A percentile compares a stretch with the other conserved stretches of the same genome.
phyloP scores from a whole-genome alignment of 2,329 filamentous ascomycete genomes.

The Parafenestella ontariensis region DNA sequence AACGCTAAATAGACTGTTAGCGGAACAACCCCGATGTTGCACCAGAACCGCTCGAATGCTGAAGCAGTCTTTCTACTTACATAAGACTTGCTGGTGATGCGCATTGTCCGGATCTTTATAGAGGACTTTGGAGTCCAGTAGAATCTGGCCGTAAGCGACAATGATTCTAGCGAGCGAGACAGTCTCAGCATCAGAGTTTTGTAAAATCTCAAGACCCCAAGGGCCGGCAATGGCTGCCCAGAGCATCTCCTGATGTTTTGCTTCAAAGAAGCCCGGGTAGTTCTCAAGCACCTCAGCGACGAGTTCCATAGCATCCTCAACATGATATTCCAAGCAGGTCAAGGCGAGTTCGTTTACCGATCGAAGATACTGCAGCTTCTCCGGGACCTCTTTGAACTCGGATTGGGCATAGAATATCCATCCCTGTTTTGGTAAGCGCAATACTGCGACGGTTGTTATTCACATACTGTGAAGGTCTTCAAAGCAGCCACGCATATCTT shows the following conservation, averaged over 20 bases:
- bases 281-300: slow-evolving; percentile 46
- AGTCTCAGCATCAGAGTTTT: slow-evolving; percentile 45
- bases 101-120: slow-evolving; percentile 58
- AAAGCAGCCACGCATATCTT: slow-evolving; percentile 44
- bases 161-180: slow-evolving; percentile 45
- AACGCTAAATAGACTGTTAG: slow-evolving; percentile 43
- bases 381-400: slow-evolving; percentile 63
- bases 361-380: slow-evolving; percentile 66
- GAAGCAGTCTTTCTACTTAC: slow-evolving; percentile 27
- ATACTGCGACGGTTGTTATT: not conserved
- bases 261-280: slow-evolving; percentile 44
- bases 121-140: slow-evolving; percentile 41
- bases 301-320: slow-evolving; percentile 48
- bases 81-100: slow-evolving; percentile 45
- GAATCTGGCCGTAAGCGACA: slow-evolving; percentile 44
- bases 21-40: not conserved
- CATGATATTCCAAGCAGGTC: slow-evolving; percentile 66
- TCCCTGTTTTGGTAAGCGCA: slow-evolving; percentile 56
- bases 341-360: slow-evolving; percentile 67
- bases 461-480: slow-evolving; percentile 43
- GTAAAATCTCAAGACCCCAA: slow-evolving; percentile 46
- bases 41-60: not conserved
- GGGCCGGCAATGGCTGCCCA: slow-evolving; percentile 43
- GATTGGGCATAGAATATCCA: slow-evolving; percentile 79
- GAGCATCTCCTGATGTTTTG: slow-evolving; percentile 40